phyloP scores from a whole-genome alignment of 129 eudicot species.

The Gnaphalium uliginosum region DNA sequence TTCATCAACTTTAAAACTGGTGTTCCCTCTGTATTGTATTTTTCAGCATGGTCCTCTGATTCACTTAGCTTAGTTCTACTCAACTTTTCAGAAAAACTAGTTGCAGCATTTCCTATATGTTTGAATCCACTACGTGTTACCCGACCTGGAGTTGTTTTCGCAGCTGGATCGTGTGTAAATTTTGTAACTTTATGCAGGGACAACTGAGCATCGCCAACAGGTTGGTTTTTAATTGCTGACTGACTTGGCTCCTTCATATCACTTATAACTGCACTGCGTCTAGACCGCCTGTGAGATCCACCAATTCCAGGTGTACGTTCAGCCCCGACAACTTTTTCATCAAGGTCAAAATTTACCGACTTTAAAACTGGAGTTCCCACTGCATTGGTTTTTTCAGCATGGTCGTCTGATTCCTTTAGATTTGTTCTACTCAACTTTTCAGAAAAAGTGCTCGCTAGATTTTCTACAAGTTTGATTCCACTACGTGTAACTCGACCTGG shows the following conservation, averaged over 20 bases:
- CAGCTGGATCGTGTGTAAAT: neutral
- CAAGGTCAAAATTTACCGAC: neutral
- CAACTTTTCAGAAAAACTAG: constrained; percentile 1
- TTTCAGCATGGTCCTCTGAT: constrained; percentile 5
- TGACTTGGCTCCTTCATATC: constrained; percentile 26
- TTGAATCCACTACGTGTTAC: neutral
- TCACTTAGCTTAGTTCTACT: constrained; percentile 15
- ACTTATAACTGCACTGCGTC: constrained; percentile 33
- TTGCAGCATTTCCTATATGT: neutral
- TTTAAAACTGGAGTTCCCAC: constrained; percentile 16
- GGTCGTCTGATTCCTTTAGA: constrained; percentile 10
- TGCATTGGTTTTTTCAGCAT: constrained; percentile 3
- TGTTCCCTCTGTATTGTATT: constrained; percentile 8
- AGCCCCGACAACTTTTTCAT: constrained; percentile 7
- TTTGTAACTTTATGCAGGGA: constrained; percentile 4
- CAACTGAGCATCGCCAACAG: neutral
- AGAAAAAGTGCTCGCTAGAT: neutral
- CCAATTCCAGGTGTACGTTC: constrained; percentile 15
- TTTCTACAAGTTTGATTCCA: constrained; percentile 22
- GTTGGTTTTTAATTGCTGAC: constrained; percentile 20
- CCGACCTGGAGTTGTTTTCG: neutral
- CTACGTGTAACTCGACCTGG: constrained; percentile 28
- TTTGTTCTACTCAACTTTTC: constrained; percentile 15
- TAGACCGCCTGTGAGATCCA: constrained; percentile 23
- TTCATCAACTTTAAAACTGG: constrained; percentile 11